A percentile compares a stretch with the other conserved stretches of the same genome.
These are phyloP conservation scores for Aspergillus awamori DNA, from an alignment of 2,329 filamentous ascomycete genomes.

Conservation along the genomic window DNA sequence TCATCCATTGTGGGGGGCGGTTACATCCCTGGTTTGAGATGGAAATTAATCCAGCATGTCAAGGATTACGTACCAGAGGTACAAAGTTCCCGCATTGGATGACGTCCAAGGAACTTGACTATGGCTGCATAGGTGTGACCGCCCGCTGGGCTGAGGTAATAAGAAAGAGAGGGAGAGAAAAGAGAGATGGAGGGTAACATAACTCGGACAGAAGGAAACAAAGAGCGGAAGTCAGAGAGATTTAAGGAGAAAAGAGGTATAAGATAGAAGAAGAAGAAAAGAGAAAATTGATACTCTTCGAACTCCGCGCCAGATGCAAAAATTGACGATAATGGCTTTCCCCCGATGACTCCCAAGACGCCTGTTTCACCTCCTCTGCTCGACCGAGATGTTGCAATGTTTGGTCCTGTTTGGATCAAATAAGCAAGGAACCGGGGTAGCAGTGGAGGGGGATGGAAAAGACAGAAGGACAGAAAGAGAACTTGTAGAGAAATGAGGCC, in stretches of 20 bases:
- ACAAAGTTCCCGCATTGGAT: too few relatives aligned
- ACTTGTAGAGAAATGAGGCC: neutral
- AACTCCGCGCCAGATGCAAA: conserved; percentile 36
- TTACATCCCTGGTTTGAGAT: too few relatives aligned
- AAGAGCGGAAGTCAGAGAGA: conserved; percentile 17
- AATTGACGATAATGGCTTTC: conserved; percentile 21
- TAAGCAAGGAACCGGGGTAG: neutral
- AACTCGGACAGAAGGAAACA: conserved; percentile 18
- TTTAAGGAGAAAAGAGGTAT: conserved; percentile 5
- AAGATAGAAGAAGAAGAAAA: conserved; percentile 21
- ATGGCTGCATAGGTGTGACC: too few relatives aligned
- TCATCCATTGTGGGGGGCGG: too few relatives aligned
- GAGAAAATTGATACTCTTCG: conserved; percentile 18
- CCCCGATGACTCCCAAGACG: conserved; percentile 33
- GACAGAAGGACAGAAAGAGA: conserved; percentile 7
- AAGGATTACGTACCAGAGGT: too few relatives aligned
- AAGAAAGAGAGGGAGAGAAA: conserved; percentile 1
- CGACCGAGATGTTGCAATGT: conserved; percentile 22
- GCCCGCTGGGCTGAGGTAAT: conserved; percentile 2
- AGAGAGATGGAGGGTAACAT: neutral
- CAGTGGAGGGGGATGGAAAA: conserved; percentile 4
- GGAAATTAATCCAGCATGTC: too few relatives aligned
- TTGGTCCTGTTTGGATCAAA: conserved; percentile 9
- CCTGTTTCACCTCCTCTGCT: conserved; percentile 28
- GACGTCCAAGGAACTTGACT: too few relatives aligned